phyloP scores from a whole-genome alignment of 345 rosid species.

The Gossypium thurberi region DNA sequence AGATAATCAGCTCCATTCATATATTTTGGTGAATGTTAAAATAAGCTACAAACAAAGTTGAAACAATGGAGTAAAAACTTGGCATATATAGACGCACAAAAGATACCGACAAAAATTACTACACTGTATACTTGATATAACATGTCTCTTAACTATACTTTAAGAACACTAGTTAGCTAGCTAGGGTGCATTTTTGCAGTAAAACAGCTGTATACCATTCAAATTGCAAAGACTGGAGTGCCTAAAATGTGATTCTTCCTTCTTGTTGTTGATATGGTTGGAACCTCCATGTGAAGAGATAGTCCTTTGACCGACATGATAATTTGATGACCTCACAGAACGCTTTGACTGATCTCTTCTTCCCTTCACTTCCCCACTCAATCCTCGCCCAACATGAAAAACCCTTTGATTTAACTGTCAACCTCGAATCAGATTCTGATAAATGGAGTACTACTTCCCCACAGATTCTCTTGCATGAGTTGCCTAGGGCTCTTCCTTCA shows the following conservation, averaged over 20 bases:
- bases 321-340: constrained; percentile 36
- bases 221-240: constrained; percentile 17
- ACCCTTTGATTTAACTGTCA: constrained; percentile 39
- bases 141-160: background rate
- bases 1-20: background rate
- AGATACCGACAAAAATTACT: background rate
- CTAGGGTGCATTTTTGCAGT: background rate
- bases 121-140: background rate
- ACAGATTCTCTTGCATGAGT: constrained; percentile 55
- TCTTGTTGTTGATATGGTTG: constrained; percentile 49
- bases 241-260: constrained; percentile 28
- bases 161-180: too few species aligned
- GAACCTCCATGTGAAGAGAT: constrained; percentile 69
- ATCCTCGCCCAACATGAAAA: constrained; percentile 91
- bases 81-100: background rate
- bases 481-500: constrained; percentile 16
- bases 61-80: background rate
- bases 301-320: constrained; percentile 61
- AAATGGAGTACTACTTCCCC: constrained; percentile 60
- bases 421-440: background rate
- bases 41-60: background rate
- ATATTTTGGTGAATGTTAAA: background rate
- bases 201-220: constrained; percentile 2
- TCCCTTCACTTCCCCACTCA: constrained; percentile 63
- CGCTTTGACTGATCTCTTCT: constrained; percentile 25